These are phyloP conservation scores for Paracoccidioides lutzii DNA, from an alignment of 2,329 filamentous ascomycete species.

Conservation along the genomic window DNA sequence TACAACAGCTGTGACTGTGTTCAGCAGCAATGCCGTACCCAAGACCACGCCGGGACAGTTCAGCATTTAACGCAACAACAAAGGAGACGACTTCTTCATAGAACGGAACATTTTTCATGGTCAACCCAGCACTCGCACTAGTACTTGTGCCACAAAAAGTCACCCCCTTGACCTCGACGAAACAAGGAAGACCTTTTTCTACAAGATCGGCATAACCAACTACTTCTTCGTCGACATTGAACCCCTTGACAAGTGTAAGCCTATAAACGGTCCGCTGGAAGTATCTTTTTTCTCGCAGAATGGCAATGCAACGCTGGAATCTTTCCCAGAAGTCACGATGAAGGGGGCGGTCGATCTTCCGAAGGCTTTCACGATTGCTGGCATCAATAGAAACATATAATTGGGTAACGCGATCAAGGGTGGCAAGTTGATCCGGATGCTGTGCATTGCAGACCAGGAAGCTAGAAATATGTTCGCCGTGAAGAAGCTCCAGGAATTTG, in stretches of 20 bases:
- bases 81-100: constrained; percentile 83
- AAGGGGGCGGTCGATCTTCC: constrained; percentile 79
- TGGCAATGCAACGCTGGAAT: constrained; percentile 81
- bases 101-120: constrained; percentile 96
- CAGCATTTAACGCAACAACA: constrained; percentile 58
- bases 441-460: constrained; percentile 97
- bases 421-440: constrained; percentile 78
- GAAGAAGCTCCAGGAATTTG: constrained; percentile 71
- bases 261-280: constrained; percentile 88
- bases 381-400: constrained; percentile 95
- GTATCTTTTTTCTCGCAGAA: constrained; percentile 69
- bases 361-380: constrained; percentile 73
- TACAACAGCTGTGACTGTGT: constrained; percentile 89
- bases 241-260: constrained; percentile 89
- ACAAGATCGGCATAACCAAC: constrained; percentile 83
- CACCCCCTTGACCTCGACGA: constrained; percentile 91
- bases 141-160: constrained; percentile 91
- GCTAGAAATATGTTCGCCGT: constrained; percentile 74
- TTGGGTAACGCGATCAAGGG: constrained; percentile 77
- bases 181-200: constrained; percentile 73
- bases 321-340: constrained; percentile 97
- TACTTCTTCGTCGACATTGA: constrained; percentile 91
- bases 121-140: constrained; percentile 69
- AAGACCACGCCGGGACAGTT: constrained; percentile 57
- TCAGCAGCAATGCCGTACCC: constrained; percentile 86